phyloP scores from a whole-genome alignment of 2,329 filamentous ascomycete genomes.

The Blastomyces parvus region DNA sequence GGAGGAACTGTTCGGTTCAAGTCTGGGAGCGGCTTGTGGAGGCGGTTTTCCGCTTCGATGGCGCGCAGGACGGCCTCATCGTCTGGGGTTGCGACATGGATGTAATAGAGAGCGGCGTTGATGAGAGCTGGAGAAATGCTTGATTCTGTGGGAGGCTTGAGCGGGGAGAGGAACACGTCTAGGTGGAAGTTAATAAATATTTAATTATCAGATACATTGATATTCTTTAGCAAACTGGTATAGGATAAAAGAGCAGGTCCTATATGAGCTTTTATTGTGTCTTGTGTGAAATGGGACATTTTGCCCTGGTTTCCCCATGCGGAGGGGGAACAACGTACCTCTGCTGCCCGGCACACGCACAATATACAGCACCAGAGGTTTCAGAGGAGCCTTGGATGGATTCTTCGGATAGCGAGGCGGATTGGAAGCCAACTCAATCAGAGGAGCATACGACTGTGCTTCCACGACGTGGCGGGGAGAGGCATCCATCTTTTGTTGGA shows the following conservation, averaged over 20 bases:
- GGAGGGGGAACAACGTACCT: conserved; percentile 46
- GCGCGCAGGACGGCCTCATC: conserved; percentile 40
- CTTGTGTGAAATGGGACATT: conserved; percentile 11
- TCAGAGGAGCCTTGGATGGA: conserved; percentile 57
- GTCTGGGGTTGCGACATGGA: conserved; percentile 63
- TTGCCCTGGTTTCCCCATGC: background rate
- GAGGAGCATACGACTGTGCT: conserved; percentile 69
- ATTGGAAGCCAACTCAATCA: conserved; percentile 73
- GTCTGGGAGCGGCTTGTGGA: conserved; percentile 16
- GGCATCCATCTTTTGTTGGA: background rate
- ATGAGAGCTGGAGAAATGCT: conserved; percentile 84
- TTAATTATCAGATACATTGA: background rate
- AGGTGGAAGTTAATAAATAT: conserved; percentile 8
- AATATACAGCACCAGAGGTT: conserved; percentile 78
- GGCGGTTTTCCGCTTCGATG: conserved; percentile 27
- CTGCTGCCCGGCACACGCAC: conserved; percentile 82
- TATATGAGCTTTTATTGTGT: background rate
- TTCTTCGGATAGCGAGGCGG: conserved; percentile 78
- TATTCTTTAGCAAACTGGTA: background rate
- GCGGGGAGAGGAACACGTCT: conserved; percentile 88
- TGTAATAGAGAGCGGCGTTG: conserved; percentile 77
- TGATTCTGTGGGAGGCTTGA: conserved; percentile 72
- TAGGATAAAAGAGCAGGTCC: background rate
- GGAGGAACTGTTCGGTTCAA: conserved; percentile 9
- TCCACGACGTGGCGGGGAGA: conserved; percentile 42